Percentiles rank a stretch among this genome's conserved stretches.
Evolutionary conservation across 2,329 filamentous ascomycete species (phyloP).

Genomic region (Botryotinia narcissicola): DNA sequence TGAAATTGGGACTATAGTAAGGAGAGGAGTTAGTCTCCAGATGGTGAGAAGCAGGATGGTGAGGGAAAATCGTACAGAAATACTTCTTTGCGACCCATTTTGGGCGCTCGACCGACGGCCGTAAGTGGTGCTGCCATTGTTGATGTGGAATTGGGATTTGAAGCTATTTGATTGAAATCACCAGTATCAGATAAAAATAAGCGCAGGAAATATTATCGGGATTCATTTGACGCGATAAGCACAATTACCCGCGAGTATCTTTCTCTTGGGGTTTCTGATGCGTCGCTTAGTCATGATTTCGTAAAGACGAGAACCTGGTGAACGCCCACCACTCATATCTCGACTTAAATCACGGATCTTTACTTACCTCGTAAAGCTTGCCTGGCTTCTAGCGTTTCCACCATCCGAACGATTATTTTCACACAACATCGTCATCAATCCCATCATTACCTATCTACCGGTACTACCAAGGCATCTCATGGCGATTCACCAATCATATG

Average conservation of each 20-base stretch:
- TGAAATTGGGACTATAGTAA: conserved; percentile 69
- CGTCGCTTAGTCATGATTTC: background rate
- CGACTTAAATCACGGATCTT: background rate
- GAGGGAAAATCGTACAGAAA: conserved; percentile 48
- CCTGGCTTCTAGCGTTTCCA: too few species aligned
- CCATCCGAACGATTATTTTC: background rate
- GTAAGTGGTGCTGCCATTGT: conserved; percentile 27
- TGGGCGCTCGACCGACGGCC: conserved; percentile 31
- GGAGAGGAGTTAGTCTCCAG: conserved; percentile 16
- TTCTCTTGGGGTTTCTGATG: background rate
- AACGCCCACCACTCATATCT: background rate
- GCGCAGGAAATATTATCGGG: conserved; percentile 10
- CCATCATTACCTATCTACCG: background rate
- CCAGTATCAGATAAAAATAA: conserved; percentile 4
- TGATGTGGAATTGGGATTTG: background rate
- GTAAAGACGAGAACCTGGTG: background rate
- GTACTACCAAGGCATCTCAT: background rate
- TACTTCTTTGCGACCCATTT: conserved; percentile 53
- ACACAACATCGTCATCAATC: background rate
- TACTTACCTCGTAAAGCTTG: background rate
- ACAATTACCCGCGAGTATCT: background rate
- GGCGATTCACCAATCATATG: background rate
- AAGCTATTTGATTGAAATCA: conserved; percentile 14
- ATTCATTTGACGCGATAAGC: background rate
- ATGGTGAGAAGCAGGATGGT: background rate